A percentile compares a stretch with the other conserved stretches of the same genome.
phyloP scores from a whole-genome alignment of 768 basidiomycete genomes.

The Lactifluus subvellereus region DNA sequence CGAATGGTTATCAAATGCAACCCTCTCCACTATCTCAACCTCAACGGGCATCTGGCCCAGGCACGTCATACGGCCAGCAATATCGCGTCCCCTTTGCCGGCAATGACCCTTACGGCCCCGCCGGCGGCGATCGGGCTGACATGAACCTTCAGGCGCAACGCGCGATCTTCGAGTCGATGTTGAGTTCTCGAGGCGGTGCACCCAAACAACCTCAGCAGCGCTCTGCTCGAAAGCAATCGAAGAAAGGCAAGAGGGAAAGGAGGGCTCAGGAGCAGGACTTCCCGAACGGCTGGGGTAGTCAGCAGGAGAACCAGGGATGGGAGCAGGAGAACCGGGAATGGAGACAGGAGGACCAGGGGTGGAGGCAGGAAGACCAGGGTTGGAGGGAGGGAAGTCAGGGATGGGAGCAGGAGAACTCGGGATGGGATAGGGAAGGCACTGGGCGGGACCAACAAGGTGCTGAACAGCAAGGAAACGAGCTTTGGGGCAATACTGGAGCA shows the following conservation, averaged over 20 bases:
- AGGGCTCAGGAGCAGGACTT: constrained; percentile 10
- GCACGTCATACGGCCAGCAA: background rate
- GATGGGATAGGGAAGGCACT: background rate
- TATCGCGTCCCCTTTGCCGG: constrained; percentile 15
- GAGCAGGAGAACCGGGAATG: background rate
- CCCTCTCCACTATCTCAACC: background rate
- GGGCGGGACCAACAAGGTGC: constrained; percentile 4
- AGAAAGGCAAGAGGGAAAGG: constrained; percentile 17
- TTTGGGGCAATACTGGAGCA: background rate
- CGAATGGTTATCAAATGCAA: background rate
- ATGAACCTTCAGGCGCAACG: constrained; percentile 9
- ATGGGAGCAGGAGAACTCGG: background rate
- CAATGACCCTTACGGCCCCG: constrained; percentile 9
- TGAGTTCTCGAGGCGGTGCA: constrained; percentile 7
- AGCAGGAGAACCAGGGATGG: constrained; percentile 5
- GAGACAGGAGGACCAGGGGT: background rate
- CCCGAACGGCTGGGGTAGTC: background rate
- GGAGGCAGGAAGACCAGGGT: background rate
- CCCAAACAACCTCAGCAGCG: constrained; percentile 5
- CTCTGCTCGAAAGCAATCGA: constrained; percentile 10
- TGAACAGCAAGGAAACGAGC: background rate
- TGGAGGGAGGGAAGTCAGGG: background rate
- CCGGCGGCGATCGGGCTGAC: constrained; percentile 5
- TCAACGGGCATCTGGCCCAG: background rate
- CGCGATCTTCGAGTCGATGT: constrained; percentile 15